Base-by-base conservation (phyloP, 768 basidiomycete genomes). In the Scleroderma bovista region DNA sequence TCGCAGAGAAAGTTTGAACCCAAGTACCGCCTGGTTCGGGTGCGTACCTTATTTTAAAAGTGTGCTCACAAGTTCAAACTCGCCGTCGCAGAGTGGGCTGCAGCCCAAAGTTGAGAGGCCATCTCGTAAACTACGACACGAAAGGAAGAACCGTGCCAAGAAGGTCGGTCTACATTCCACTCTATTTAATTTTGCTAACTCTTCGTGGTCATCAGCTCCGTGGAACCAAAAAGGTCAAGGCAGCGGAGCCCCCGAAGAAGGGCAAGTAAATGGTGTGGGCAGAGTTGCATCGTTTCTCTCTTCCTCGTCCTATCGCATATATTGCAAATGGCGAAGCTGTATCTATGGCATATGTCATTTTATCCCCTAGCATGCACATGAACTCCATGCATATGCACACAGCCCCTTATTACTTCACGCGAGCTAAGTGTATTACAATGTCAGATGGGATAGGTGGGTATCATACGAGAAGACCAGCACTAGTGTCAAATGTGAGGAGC, bases 61-160 rank as follows among this genome's bases (percentile, higher is more conserved):
- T 6, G 26, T 43, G 42, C 33, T 59, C 33, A 45, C 43, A 50
- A n/a, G 57, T 13, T 7, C 24, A 10, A 43, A 19, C 2, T 22
- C n/a, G 13, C 17, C 36, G 40, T 23, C 41, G 46, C 17, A 92
- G 90, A 80, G 77, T 57, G 86, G 87, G 46, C 68, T 93, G 43
- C 67, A 61, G 31, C 51, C 77, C 56, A 96, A 97, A 76, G 84
- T 86, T 55, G 89, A 92, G 38, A 92, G 86, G 72, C 76, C 95
- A 47, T 93, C 92, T 57, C 88, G 96, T 66, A 98, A 98, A 72
- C 84, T 98, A 72, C 87, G 96, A 73, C 97, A 98, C 78, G 95
- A 98, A 79, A 84, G 96, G 65, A 99, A 99, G 83, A 99, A 99
- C 76, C 86, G 95, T 69, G 82, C 88, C 55, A 99, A 99, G 88